Evolutionary conservation across 1,284 basidiomycete genomes (phyloP), one percentile per base, ranked within the genome.

Genomic region (Ceratobasidium papillatum): DNA sequence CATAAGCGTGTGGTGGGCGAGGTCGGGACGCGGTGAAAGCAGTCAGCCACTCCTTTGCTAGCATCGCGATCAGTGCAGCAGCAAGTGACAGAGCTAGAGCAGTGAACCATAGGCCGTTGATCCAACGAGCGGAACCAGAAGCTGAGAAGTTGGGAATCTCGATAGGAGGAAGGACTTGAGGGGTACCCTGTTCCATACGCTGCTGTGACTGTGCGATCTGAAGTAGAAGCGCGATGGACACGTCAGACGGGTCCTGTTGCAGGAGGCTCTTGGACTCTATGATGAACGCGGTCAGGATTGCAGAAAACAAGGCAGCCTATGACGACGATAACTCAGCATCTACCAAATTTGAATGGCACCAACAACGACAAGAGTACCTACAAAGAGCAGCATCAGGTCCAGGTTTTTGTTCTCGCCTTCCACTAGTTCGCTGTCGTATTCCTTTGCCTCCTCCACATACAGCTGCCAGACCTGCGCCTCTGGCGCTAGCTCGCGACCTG

Each of bases 1-100:
- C 14, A 14, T 32, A 34, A 1, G 22, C 56, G 17, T 34, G 30
- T 19, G 56, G 30, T 3, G 56, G 30, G 1, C 56, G 56, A n/a
- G 36, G 36, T 1, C n/a, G 59, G 14, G 59, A 45, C 34, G 32
- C 27, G 12, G 32, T 61, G 38, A 59, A 72, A 7, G 38, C 52
- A 3, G 27, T 41, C 17, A 74, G 56, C 71, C 71, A 72, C 52
- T 72, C 51, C 34, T 72, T 72, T 27, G 54, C 69, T 1, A 72
- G 51, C 52, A 72, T 41, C 5, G 47, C 38, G 12, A 72, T 30
- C 25, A 72, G n/a, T 11, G 69, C 51, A 4, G 54, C 36, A 7
- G 36, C 22, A n/a, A 72, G 51, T 4, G 52, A 59, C 22, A 72
- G 69, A 12, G 54, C 54, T 8, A 72, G 69, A 34, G 69, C 27